These are phyloP conservation scores for Pichiaceae sp. DNA, from an alignment of 1,139 yeast species.

Conservation along the genomic window DNA sequence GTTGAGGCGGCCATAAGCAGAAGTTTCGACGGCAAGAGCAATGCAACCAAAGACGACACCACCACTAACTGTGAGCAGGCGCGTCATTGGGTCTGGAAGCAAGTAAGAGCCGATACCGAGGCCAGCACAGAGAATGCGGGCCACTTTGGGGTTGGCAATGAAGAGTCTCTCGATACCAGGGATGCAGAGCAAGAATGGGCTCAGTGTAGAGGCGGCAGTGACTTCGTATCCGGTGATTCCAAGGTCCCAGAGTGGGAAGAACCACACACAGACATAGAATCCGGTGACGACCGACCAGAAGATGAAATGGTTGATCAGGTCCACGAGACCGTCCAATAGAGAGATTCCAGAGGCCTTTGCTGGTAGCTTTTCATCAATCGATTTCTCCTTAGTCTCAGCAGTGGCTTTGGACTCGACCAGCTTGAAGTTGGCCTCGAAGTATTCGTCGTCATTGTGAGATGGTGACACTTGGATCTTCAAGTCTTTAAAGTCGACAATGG, in stretches of 20 bases:
- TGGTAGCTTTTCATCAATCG: background rate
- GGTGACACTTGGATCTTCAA: conserved; percentile 37
- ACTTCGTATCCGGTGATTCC: conserved; percentile 94
- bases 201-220: conserved; percentile 44
- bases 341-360: conserved; percentile 7
- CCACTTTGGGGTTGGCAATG: conserved; percentile 36
- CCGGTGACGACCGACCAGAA: conserved; percentile 84
- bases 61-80: conserved; percentile 56
- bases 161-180: conserved; percentile 42
- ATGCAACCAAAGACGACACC: conserved; percentile 62
- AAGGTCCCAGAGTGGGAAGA: conserved; percentile 97
- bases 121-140: conserved; percentile 50
- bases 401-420: conserved; percentile 4
- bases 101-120: conserved; percentile 73
- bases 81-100: conserved; percentile 55
- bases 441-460: conserved; percentile 20
- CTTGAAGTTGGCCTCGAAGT: conserved; percentile 20
- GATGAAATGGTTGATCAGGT: conserved; percentile 52
- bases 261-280: conserved; percentile 83
- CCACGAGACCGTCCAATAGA: conserved; percentile 20
- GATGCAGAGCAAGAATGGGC: conserved; percentile 38
- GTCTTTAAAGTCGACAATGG: conserved; percentile 58
- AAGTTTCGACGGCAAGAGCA: conserved; percentile 48
- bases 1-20: conserved; percentile 33
- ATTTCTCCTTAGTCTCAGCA: background rate